Percentiles rank a stretch among this genome's conserved stretches.
Evolutionary conservation across 805 yeast genomes (phyloP).

Genomic region (Ascoidea asiatica): DNA sequence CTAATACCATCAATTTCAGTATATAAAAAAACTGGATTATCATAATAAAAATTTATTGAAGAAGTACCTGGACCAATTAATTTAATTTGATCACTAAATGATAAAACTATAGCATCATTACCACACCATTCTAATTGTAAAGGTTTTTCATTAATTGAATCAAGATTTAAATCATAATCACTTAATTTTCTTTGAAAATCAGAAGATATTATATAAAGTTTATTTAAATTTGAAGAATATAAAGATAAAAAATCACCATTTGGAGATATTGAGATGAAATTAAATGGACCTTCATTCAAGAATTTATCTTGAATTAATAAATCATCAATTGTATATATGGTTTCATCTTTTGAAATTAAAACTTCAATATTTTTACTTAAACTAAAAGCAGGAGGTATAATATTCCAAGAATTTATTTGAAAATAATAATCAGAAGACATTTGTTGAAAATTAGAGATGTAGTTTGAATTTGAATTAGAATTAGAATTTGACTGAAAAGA

Average conservation of each 20-base stretch:
- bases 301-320: neutral
- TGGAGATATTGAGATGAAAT: constrained; percentile 31
- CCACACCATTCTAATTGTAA: constrained; percentile 68
- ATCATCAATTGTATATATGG: constrained; percentile 1
- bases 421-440: constrained; percentile 4
- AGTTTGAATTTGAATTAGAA: neutral
- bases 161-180: constrained; percentile 25
- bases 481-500: neutral
- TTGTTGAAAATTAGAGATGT: neutral
- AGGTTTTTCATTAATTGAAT: constrained; percentile 21
- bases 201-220: constrained; percentile 35
- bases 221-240: constrained; percentile 25
- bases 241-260: constrained; percentile 42
- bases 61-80: constrained; percentile 57
- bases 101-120: constrained; percentile 59
- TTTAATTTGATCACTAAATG: constrained; percentile 45
- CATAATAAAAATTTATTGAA: constrained; percentile 35
- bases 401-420: constrained; percentile 16
- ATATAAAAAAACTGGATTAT: constrained; percentile 25
- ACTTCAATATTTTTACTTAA: constrained; percentile 17
- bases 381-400: constrained; percentile 15
- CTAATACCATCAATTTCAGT: constrained; percentile 62
- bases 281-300: constrained; percentile 31
- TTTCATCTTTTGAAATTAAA: constrained; percentile 8
- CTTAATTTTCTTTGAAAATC: constrained; percentile 30